Evolutionary conservation across 169 alveolate species (phyloP).

Genomic region (Cardiosporidium cionae): DNA sequence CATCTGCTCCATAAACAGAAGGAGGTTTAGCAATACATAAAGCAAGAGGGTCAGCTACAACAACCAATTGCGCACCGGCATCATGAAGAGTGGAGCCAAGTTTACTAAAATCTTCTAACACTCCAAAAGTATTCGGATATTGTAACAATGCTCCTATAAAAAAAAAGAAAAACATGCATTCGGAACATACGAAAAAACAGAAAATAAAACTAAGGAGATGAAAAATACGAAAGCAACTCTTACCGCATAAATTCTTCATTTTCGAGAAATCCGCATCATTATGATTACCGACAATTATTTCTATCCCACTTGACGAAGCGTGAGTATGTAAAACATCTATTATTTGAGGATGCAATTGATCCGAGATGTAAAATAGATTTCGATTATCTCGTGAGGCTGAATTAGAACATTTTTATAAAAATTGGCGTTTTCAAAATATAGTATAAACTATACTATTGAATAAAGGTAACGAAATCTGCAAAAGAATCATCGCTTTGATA

Average conservation of each 20-base stretch:
- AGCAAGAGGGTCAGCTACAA: constrained; percentile 60
- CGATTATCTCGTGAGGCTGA: constrained; percentile 35
- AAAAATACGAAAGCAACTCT: no score
- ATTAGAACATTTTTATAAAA: neutral
- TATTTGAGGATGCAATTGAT: constrained; percentile 55
- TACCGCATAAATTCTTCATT: constrained; percentile 32
- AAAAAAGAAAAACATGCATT: neutral
- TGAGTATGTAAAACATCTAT: constrained; percentile 59
- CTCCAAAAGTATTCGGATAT: constrained; percentile 67
- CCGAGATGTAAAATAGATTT: constrained; percentile 49
- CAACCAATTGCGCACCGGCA: constrained; percentile 39
- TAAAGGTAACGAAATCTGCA: no score
- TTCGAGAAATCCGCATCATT: constrained; percentile 50
- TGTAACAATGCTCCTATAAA: constrained; percentile 57
- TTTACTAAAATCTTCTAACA: constrained; percentile 46
- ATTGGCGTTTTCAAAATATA: no score
- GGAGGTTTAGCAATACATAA: constrained; percentile 51
- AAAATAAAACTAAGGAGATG: neutral
- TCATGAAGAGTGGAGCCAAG: constrained; percentile 41
- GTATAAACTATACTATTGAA: no score
- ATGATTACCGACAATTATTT: constrained; percentile 52
- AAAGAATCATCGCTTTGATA: no score
- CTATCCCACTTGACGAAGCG: constrained; percentile 59
- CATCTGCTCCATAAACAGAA: constrained; percentile 68
- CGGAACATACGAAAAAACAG: neutral